Evolutionary conservation across 768 basidiomycete genomes (phyloP), one percentile per base, ranked within the genome.

Genomic region (Boletus fagicola): DNA sequence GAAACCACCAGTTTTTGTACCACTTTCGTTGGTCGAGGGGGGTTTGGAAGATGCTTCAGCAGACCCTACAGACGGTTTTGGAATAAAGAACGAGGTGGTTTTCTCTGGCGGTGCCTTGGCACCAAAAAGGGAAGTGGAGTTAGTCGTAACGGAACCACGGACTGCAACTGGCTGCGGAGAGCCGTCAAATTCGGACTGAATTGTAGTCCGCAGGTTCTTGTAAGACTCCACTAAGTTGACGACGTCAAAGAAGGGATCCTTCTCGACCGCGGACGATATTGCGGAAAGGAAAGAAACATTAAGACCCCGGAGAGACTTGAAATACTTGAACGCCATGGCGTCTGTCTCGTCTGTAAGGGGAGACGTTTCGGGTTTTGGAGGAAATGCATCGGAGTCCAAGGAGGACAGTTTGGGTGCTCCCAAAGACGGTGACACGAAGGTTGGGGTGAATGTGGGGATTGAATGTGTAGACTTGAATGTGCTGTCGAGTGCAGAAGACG

Each of bases 181-280:
- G 35, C 52, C 57, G 48, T 88, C 83, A 59, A 78, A 84, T 24
- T 85, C 81, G 48, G 78, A 78, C 67, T 85, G 82, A 11, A 84
- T 78, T 36, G 77, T 74, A 30, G 75, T 68, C 6, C 90, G 82
- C 24, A 83, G 65, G 18, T 73, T 74, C 65, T 78, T 84, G 71
- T 92, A 92, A 43, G 77, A 77, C 57, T 84, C 81, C 10, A 87
- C 62, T 6, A 86, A 56, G 31, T 74, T 68, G n/a, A 79, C 72
- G 12, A 89, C 66, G 59, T 92, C 86, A n/a, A 73, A 68, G 67
- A 90, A 91, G 2, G 89, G 86, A 71, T 92, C 88, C 16, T 79
- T 74, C 49, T 87, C 82, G 22, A 88, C 75, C 22, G 82, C 80
- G 57, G 80, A 79, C 31, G 80, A 76, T 53, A 89, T 68, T 15